A percentile compares a stretch with the other conserved stretches of the same genome.
These are phyloP conservation scores for Nematocida sp. DNA, from an alignment of 371 early-diverging fungal species.

Conservation along the genomic window DNA sequence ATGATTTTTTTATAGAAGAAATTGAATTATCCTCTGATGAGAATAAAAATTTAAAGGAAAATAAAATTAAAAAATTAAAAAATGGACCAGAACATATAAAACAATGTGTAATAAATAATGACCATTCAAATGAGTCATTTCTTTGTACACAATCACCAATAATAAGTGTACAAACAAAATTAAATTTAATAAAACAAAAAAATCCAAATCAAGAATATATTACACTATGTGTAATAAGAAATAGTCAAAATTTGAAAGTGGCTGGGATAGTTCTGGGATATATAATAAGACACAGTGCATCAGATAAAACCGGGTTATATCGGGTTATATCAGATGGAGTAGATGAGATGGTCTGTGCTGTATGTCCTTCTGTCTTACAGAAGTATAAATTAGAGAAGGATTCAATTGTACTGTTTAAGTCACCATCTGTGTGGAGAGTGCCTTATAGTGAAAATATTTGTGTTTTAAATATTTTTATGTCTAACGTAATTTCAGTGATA, in stretches of 20 bases:
- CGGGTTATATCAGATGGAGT: constrained; percentile 27
- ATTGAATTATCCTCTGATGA: background rate
- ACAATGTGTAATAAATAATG: background rate
- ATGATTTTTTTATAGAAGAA: background rate
- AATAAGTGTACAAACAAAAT: background rate
- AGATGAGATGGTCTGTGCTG: constrained; percentile 33
- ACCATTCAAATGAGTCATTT: background rate
- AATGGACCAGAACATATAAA: too few species aligned
- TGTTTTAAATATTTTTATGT: background rate
- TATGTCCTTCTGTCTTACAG: constrained; percentile 4
- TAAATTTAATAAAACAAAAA: background rate
- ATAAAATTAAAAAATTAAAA: too few species aligned
- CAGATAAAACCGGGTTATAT: background rate
- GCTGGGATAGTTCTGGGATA: constrained; percentile 17
- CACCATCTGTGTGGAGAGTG: constrained; percentile 52
- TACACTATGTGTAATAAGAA: background rate
- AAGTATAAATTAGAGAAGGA: constrained; percentile 31
- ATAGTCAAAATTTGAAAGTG: constrained; percentile 4
- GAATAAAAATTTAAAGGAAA: too few species aligned
- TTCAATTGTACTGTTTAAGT: constrained; percentile 28
- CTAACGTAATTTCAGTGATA: constrained; percentile 1
- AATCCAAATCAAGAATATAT: background rate
- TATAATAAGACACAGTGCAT: background rate
- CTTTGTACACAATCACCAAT: constrained; percentile 36
- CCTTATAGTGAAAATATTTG: background rate